These are phyloP conservation scores for Trichoderma semiorbis DNA, from an alignment of 2,329 filamentous ascomycete species.

Conservation along the genomic window DNA sequence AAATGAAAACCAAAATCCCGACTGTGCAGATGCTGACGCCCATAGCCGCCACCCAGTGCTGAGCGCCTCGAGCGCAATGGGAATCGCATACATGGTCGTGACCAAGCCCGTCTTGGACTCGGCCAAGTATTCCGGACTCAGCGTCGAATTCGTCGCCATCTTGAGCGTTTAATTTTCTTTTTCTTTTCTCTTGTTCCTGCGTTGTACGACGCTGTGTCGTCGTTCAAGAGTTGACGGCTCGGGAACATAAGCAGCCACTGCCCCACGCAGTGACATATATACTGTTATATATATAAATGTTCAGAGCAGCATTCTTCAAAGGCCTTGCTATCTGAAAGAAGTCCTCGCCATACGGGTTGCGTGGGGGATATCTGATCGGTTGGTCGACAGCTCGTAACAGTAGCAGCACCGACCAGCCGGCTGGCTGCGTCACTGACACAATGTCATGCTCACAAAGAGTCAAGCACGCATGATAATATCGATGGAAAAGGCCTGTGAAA, in stretches of 20 bases:
- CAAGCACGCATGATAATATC: background rate
- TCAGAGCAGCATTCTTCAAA: background rate
- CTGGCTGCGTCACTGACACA: conserved; percentile 1
- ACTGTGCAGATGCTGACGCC: background rate
- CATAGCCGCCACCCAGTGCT: conserved; percentile 17
- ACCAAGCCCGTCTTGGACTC: conserved; percentile 18
- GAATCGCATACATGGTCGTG: conserved; percentile 16
- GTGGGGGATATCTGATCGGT: background rate
- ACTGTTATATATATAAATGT: background rate
- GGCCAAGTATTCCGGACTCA: conserved; percentile 17
- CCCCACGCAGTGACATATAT: background rate
- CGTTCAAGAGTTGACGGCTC: background rate
- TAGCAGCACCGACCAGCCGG: background rate
- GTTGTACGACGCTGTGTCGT: background rate
- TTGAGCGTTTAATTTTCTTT: background rate
- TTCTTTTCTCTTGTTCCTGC: background rate
- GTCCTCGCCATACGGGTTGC: background rate
- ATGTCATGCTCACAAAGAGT: background rate
- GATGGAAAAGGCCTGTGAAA: background rate
- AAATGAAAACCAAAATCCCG: background rate
- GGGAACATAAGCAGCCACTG: background rate
- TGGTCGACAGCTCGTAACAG: background rate
- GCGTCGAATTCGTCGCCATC: conserved; percentile 3
- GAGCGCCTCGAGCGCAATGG: conserved; percentile 17
- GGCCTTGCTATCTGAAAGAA: background rate